These are phyloP conservation scores for Stachybotrys chartarum DNA, from an alignment of 2,329 filamentous ascomycete species.

Conservation along the genomic window DNA sequence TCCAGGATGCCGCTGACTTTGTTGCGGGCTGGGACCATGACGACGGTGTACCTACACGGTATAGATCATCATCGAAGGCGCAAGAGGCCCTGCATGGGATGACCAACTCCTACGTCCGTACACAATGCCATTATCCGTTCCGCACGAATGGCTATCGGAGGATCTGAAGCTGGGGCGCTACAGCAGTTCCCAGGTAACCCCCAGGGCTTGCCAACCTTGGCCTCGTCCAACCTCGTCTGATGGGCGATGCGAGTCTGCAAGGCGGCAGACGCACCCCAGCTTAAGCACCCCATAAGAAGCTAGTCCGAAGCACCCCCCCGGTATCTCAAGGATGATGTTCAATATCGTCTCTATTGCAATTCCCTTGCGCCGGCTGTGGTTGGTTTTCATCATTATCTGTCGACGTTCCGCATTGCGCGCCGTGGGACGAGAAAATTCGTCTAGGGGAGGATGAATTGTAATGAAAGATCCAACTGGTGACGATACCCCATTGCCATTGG, in stretches of 20 bases:
- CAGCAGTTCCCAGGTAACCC: neutral
- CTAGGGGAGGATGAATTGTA: neutral
- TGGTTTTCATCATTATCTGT: neutral
- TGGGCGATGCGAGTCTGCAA: neutral
- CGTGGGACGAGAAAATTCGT: neutral
- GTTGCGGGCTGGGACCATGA: neutral
- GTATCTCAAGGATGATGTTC: neutral
- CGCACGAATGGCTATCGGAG: neutral
- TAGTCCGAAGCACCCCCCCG: neutral
- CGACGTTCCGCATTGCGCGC: neutral
- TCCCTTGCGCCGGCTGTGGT: neutral
- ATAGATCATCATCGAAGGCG: neutral
- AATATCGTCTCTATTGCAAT: neutral
- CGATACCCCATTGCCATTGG: no score
- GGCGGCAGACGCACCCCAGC: neutral
- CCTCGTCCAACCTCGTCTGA: neutral
- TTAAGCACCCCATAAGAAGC: neutral
- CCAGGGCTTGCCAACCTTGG: neutral
- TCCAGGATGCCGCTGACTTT: neutral
- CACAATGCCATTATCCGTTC: neutral
- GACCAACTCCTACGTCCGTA: neutral
- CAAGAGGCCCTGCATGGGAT: neutral
- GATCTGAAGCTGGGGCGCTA: neutral
- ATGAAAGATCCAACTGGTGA: no score
- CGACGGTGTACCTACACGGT: neutral